phyloP scores from a whole-genome alignment of 2,329 filamentous ascomycete genomes.

The Fusarium tanahbumbuense region DNA sequence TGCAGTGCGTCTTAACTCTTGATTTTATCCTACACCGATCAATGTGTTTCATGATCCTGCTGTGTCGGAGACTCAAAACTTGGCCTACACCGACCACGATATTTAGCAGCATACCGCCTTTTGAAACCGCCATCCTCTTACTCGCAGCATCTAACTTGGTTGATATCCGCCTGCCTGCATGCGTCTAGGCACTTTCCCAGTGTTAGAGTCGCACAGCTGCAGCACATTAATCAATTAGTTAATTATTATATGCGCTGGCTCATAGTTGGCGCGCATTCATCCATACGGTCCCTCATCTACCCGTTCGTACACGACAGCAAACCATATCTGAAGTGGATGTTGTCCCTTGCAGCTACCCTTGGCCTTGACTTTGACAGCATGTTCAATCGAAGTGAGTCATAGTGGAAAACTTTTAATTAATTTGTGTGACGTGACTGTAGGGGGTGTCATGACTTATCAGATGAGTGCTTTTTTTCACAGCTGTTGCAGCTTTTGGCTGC shows the following conservation, averaged over 20 bases:
- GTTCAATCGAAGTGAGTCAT: conserved; percentile 15
- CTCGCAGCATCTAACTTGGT: conserved; percentile 13
- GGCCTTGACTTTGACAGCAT: conserved; percentile 1
- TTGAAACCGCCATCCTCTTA: conserved; percentile 32
- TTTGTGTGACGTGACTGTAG: conserved; percentile 8
- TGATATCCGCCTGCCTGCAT: conserved; percentile 3
- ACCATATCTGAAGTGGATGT: conserved; percentile 6
- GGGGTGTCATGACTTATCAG: conserved; percentile 1
- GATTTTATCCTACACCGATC: conserved; percentile 35
- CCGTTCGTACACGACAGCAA: conserved; percentile 38
- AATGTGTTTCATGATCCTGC: conserved; percentile 30
- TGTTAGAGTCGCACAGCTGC: conserved; percentile 8
- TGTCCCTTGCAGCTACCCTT: conserved; percentile 37
- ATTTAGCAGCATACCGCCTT: conserved; percentile 36
- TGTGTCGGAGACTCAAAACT: conserved; percentile 6
- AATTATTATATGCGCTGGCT: conserved; percentile 19
- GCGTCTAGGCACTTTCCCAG: conserved; percentile 17
- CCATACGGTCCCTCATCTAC: conserved; percentile 22
- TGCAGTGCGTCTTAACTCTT: conserved; percentile 7
- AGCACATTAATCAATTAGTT: neutral
- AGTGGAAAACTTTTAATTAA: conserved; percentile 3
- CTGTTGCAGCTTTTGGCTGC: conserved; percentile 7
- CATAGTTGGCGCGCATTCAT: conserved; percentile 27
- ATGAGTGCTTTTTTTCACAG: conserved; percentile 3
- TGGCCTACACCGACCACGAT: conserved; percentile 34